phyloP scores from a whole-genome alignment of 441 rosid genomes.

The Syzygium syzygioides region DNA sequence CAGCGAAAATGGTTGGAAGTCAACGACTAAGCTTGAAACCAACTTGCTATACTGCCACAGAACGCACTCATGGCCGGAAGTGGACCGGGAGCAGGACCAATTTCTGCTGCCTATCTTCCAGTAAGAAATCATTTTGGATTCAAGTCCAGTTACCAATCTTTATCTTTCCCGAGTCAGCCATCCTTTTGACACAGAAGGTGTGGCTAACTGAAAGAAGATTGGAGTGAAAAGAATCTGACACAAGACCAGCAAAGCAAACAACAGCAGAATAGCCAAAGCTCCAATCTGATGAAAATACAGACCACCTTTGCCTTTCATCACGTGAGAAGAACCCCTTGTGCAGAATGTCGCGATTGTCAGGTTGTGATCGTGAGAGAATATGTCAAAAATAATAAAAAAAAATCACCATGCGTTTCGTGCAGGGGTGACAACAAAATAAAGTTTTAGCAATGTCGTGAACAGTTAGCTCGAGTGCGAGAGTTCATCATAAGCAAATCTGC shows the following conservation, averaged over 20 bases:
- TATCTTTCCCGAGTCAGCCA: background rate
- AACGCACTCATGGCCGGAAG: background rate
- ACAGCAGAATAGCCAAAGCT: background rate
- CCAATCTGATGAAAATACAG: background rate
- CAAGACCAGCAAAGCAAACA: background rate
- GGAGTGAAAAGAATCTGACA: background rate
- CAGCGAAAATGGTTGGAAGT: background rate
- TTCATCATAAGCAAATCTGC: background rate
- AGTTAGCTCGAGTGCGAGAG: background rate
- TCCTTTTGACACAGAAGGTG: background rate
- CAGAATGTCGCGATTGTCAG: background rate
- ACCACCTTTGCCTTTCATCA: background rate
- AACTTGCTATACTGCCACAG: background rate
- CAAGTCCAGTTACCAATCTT: background rate
- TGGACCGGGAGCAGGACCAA: background rate
- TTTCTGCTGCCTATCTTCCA: background rate
- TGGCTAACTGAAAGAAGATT: background rate
- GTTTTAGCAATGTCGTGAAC: background rate
- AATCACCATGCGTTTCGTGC: background rate
- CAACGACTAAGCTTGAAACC: background rate
- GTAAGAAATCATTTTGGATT: background rate
- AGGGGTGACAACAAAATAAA: background rate
- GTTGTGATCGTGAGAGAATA: background rate
- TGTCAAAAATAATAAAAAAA: background rate
- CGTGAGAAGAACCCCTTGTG: background rate